Evolutionary conservation across 352 stramenopile species (phyloP).

Genomic region (Plasmopara muralis): DNA sequence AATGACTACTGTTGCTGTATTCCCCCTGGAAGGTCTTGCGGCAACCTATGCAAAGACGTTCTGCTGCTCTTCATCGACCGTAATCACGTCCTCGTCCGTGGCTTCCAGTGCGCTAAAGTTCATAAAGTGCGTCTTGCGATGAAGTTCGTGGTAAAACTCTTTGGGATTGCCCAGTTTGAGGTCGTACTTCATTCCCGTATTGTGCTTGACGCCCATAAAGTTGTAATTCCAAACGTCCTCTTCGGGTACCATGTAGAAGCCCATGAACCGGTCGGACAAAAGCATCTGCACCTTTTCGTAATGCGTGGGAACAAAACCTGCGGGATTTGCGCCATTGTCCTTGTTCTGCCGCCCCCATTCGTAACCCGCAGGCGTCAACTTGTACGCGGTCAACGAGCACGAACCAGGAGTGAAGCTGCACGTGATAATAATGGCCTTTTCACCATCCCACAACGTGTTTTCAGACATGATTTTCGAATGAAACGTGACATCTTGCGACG

Average conservation of each 20-base stretch:
- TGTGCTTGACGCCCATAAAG: constrained; percentile 99
- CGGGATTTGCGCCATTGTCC: constrained; percentile 91
- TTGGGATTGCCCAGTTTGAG: constrained; percentile 98
- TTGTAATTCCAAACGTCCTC: constrained; percentile 99
- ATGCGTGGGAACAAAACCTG: constrained; percentile 94
- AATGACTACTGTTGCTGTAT: background rate
- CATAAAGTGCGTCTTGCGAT: constrained; percentile 99
- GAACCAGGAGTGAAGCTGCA: constrained; percentile 98
- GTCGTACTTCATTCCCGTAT: constrained; percentile 95
- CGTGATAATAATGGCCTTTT: constrained; percentile 98
- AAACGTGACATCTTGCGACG: constrained; percentile 93
- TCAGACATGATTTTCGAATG: constrained; percentile 97
- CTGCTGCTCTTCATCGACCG: constrained; percentile 90
- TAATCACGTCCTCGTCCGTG: constrained; percentile 79
- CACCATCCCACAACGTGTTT: constrained; percentile 94
- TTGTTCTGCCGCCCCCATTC: constrained; percentile 98
- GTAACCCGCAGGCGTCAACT: constrained; percentile 93
- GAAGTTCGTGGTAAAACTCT: constrained; percentile 98
- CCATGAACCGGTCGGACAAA: constrained; percentile 98
- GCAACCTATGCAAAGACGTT: constrained; percentile 67
- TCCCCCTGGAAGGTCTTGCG: constrained; percentile 3
- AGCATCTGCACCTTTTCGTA: constrained; percentile 99
- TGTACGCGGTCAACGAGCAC: constrained; percentile 98
- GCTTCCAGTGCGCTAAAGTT: constrained; percentile 98
- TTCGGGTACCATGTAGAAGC: constrained; percentile 99